Evolutionary conservation across 1,284 basidiomycete genomes (phyloP).

Genomic region (Cutaneotrichosporon mucoides): DNA sequence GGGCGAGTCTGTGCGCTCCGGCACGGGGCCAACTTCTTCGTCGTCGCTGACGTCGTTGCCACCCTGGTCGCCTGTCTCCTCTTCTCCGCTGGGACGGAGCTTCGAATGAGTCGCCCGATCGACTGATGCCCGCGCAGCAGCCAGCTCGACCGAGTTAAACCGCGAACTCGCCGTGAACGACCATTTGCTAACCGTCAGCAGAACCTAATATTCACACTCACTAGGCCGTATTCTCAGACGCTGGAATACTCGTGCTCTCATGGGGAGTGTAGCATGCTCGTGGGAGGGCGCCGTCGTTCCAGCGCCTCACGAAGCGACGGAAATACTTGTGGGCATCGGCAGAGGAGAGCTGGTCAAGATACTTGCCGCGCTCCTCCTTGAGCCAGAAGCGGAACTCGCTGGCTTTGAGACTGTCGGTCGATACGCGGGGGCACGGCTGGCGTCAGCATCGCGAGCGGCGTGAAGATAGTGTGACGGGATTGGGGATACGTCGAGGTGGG

Average conservation of each 20-base stretch:
- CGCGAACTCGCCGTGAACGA: conserved; percentile 32
- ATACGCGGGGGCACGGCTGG: background rate
- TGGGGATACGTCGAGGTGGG: background rate
- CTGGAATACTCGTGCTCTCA: conserved; percentile 17
- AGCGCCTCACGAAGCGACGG: conserved; percentile 45
- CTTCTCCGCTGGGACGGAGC: background rate
- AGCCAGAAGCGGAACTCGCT: conserved; percentile 42
- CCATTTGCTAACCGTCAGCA: conserved; percentile 32
- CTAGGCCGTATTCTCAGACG: conserved; percentile 39
- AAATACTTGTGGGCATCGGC: conserved; percentile 46
- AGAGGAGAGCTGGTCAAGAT: conserved; percentile 43
- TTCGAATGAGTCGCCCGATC: conserved; percentile 14
- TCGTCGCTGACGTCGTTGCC: conserved; percentile 2
- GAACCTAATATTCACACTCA: conserved; percentile 1
- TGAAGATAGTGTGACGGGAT: background rate
- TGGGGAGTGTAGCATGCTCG: conserved; percentile 30
- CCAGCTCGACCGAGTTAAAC: conserved; percentile 24
- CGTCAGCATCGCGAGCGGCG: conserved; percentile 6
- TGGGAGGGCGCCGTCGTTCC: conserved; percentile 45
- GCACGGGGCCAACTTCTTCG: background rate
- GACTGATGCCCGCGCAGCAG: conserved; percentile 11
- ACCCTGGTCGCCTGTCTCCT: background rate
- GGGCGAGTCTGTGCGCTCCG: background rate
- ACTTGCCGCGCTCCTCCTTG: conserved; percentile 36
- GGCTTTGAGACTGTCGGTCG: conserved; percentile 23